Evolutionary conservation across 306 rosid species (phyloP).

Genomic region (Mimosa pudica): DNA sequence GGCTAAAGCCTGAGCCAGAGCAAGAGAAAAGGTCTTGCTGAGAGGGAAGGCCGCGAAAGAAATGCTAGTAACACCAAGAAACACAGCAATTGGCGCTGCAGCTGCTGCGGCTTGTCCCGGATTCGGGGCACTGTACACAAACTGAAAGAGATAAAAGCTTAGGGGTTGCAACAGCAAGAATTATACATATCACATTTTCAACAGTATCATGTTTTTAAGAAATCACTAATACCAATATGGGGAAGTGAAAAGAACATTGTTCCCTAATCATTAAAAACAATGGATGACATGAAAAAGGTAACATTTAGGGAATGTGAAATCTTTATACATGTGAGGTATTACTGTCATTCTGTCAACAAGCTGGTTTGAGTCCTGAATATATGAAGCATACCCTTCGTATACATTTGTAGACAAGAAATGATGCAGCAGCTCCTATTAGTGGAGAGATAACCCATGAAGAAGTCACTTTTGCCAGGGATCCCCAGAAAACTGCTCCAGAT

Average conservation of each 20-base stretch:
- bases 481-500: conserved; percentile 92
- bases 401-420: conserved; percentile 94
- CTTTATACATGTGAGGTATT: neutral
- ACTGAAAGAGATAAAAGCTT: conserved; percentile 48
- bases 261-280: neutral
- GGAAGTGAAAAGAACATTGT: neutral
- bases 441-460: conserved; percentile 97
- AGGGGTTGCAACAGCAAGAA: conserved; percentile 32
- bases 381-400: conserved; percentile 78
- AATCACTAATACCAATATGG: neutral
- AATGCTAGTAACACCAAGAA: conserved; percentile 74
- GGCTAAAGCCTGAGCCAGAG: conserved; percentile 69
- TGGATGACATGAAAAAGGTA: neutral
- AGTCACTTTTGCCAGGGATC: conserved; percentile 84
- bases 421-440: conserved; percentile 79
- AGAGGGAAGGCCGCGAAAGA: conserved; percentile 79
- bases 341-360: neutral
- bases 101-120: conserved; percentile 99
- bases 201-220: neutral
- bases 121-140: conserved; percentile 90
- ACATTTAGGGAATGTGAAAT: neutral
- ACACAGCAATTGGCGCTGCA: conserved; percentile 89
- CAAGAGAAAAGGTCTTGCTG: conserved; percentile 59
- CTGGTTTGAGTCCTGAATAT: neutral
- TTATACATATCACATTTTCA: neutral